Evolutionary conservation across 306 rosid genomes (phyloP).

Genomic region (Prunus kanzakura): DNA sequence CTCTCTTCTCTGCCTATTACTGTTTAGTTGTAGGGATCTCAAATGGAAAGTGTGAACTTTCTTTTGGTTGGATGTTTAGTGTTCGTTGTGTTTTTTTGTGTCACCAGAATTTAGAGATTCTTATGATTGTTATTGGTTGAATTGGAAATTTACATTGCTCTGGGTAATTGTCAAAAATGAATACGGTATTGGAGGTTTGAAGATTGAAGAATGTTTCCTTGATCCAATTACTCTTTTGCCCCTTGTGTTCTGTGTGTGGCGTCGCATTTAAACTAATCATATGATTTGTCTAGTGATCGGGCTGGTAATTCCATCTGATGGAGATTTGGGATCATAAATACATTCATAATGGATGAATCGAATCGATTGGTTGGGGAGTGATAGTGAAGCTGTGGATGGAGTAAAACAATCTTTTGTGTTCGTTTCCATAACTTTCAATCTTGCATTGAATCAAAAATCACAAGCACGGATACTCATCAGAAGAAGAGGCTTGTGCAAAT

Average conservation of each 20-base stretch:
- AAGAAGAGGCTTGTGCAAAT: neutral
- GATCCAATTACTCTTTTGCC: neutral
- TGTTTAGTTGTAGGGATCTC: constrained; percentile 33
- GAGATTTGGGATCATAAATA: too few species aligned
- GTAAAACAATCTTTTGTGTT: neutral
- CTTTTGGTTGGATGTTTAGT: constrained; percentile 38
- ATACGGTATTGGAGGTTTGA: constrained; percentile 28
- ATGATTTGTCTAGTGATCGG: neutral
- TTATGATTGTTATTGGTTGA: constrained; percentile 44
- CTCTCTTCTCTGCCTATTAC: constrained; percentile 30
- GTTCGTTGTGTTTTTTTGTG: constrained; percentile 20
- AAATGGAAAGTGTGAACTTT: constrained; percentile 29
- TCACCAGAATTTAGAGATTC: constrained; percentile 21
- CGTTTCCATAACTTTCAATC: neutral
- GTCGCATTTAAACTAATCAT: neutral
- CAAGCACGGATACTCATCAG: neutral
- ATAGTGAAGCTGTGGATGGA: too few species aligned
- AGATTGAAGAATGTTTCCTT: neutral
- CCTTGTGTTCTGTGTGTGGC: neutral
- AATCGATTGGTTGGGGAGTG: too few species aligned
- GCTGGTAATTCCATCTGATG: too few species aligned
- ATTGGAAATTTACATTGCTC: constrained; percentile 7
- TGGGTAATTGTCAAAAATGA: constrained; percentile 31
- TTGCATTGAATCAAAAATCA: neutral
- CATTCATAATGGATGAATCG: too few species aligned